Evolutionary conservation across 495 filamentous ascomycete genomes (phyloP), one percentile per base, ranked within the genome.

Genomic region (Penicillium verhagenii): DNA sequence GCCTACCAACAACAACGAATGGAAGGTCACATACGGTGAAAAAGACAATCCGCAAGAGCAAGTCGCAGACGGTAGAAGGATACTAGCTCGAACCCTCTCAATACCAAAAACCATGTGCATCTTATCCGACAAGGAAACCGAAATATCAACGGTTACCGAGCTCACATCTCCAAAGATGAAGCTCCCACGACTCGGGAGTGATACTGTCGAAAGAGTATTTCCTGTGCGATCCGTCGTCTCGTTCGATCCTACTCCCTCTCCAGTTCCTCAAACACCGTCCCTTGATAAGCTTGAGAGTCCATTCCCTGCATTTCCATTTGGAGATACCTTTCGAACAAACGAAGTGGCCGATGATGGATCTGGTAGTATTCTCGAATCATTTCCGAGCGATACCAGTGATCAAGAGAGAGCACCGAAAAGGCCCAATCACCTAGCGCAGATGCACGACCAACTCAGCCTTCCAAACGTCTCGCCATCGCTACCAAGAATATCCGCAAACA

Each of bases 191-290:
- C 25, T 68, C 4, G 52, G 59, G 14, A 57, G 38, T 18, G 57
- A 66, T 0, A 57, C 50, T 1, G 38, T 49, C 3, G 65, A 68
- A 38, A 57, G 63, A n/a, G 54, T 68, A 9, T 68, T 68, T 19
- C 65, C 65, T 1, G 53, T 68, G 9, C 65, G 62, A 6, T 68
- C 65, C 2, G 54, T 61, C 1, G 47, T 68, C 21, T 65, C 65
- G 0, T 59, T 66, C 4, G 63, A 68, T 38, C 61, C 62, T 6
- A 60, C 46, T 1, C 56, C 55, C 4, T 71, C 68, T 6, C 68
- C 67, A 3, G 59, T 62, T 2, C 33, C 66, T 14, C 62, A 56
- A 4, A 68, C 59, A 6, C 65, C 63, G 18, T 61, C 65, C 3
- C 20, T 61, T 3, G 65, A 68, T 10, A 65, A 61, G 20, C 39